phyloP scores from a whole-genome alignment of 2,329 filamentous ascomycete genomes.

The Botrytis deweyae region DNA sequence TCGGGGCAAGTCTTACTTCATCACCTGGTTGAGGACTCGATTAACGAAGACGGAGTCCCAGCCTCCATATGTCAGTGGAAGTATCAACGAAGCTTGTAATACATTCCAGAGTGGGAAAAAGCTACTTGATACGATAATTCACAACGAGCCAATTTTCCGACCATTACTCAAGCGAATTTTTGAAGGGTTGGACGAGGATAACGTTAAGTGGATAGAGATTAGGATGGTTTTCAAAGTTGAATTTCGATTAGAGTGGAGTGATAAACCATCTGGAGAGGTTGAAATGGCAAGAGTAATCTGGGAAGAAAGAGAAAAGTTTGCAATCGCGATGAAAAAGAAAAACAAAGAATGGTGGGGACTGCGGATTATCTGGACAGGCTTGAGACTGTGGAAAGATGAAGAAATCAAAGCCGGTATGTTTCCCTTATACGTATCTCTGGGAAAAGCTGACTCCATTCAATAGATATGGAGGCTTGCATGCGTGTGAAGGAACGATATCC shows the following conservation, averaged over 20 bases:
- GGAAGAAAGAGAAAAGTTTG: conserved; percentile 65
- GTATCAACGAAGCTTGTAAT: conserved; percentile 78
- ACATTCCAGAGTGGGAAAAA: conserved; percentile 74
- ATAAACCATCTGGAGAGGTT: conserved; percentile 30
- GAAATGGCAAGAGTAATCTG: conserved; percentile 53
- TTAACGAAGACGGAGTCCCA: conserved; percentile 44
- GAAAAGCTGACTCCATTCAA: not conserved
- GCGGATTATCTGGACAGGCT: conserved; percentile 75
- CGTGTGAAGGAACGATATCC: conserved; percentile 74
- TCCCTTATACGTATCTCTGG: not conserved
- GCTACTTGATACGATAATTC: conserved; percentile 69
- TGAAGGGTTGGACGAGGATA: conserved; percentile 68
- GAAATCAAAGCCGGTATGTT: conserved; percentile 58
- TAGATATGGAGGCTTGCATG: conserved; percentile 80
- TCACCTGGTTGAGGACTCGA: conserved; percentile 70
- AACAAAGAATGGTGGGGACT: conserved; percentile 78
- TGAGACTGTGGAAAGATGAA: conserved; percentile 62
- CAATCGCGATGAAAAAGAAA: conserved; percentile 70
- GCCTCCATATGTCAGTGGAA: not conserved
- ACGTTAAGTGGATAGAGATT: conserved; percentile 79
- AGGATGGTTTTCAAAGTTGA: conserved; percentile 62
- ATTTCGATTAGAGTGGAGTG: conserved; percentile 53
- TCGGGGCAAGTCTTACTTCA: conserved; percentile 66
- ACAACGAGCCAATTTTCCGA: conserved; percentile 87
- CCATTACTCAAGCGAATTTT: conserved; percentile 70